Evolutionary conservation across 148 eudicot species (phyloP).

Genomic region (Oxyria digyna): DNA sequence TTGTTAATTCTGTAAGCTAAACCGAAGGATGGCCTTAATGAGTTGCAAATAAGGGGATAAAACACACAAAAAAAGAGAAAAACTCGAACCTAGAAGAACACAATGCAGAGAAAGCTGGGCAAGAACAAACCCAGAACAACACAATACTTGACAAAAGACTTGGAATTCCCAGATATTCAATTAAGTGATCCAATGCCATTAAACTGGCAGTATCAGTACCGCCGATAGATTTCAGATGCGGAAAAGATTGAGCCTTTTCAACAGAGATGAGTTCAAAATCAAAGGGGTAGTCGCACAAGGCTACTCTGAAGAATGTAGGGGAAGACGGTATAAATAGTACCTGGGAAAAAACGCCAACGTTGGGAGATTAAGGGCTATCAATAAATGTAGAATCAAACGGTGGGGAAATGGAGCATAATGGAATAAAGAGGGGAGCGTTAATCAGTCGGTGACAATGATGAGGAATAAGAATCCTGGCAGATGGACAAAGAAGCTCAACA

Average conservation of each 20-base stretch:
- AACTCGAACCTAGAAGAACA: background rate
- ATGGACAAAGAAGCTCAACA: too few species aligned
- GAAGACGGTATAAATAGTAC: too few species aligned
- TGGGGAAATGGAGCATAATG: too few species aligned
- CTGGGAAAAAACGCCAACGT: too few species aligned
- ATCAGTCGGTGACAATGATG: too few species aligned
- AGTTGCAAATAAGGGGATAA: background rate
- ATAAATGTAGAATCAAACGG: too few species aligned
- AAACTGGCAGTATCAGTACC: background rate
- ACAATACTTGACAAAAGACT: background rate
- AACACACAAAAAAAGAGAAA: background rate
- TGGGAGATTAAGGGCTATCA: too few species aligned
- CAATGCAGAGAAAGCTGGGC: background rate
- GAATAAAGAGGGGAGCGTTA: too few species aligned
- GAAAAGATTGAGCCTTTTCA: background rate
- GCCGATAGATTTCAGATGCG: background rate
- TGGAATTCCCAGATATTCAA: background rate
- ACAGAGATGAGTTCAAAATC: background rate
- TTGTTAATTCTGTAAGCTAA: background rate
- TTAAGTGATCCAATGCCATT: background rate
- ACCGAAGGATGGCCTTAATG: background rate
- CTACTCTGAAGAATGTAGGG: too few species aligned
- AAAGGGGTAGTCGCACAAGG: constrained; percentile 1
- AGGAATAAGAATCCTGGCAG: too few species aligned
- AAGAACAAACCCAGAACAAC: background rate